Conservation (phyloP, 225 moss, liverwort and hornwort species). For the Pseudoscleropodium purum region DNA sequence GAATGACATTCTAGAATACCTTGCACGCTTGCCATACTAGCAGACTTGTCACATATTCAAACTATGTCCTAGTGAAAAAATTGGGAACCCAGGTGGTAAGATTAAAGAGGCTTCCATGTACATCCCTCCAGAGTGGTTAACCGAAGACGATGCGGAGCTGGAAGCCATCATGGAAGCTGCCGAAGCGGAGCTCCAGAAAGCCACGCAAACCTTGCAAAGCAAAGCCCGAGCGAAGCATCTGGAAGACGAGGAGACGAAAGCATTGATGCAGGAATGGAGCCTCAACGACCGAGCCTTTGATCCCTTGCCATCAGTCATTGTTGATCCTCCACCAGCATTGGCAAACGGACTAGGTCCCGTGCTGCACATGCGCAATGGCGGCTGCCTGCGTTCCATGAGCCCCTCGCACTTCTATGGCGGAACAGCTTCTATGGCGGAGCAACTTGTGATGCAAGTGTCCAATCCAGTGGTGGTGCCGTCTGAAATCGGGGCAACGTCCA, state of each 20-base stretch:
- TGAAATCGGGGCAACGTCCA: constrained; percentile 51
- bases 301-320: constrained; percentile 6
- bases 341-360: constrained; percentile 47
- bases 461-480: constrained; percentile 61
- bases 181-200: constrained; percentile 81
- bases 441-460: constrained; percentile 72
- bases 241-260: constrained; percentile 72
- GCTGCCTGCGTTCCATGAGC: constrained; percentile 64
- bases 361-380: constrained; percentile 54
- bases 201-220: constrained; percentile 49
- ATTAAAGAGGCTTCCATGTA: background rate
- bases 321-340: constrained; percentile 34
- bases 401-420: constrained; percentile 31
- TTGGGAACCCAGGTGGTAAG: background rate
- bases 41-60: background rate
- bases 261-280: constrained; percentile 76
- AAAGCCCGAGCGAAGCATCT: constrained; percentile 55
- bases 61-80: background rate
- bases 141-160: constrained; percentile 63
- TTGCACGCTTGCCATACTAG: background rate
- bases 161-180: constrained; percentile 82
- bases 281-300: constrained; percentile 39
- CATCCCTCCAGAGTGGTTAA: constrained; percentile 32
- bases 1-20: background rate
- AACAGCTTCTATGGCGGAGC: constrained; percentile 1